Evolutionary conservation across 1,139 yeast genomes (phyloP).

Genomic region (Yamadazyma epiphylla): DNA sequence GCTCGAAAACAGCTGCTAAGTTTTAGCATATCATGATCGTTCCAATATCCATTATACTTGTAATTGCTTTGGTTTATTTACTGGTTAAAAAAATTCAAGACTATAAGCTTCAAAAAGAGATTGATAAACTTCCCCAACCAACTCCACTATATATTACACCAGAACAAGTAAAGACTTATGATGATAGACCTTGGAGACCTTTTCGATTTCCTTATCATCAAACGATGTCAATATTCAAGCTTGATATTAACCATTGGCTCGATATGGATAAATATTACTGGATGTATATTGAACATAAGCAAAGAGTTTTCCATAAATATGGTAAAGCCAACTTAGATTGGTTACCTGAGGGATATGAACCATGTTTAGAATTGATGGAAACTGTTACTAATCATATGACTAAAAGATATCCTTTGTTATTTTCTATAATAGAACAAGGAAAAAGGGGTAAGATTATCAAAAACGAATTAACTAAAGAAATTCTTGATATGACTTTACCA

Average conservation of each 20-base stretch:
- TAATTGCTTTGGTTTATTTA: too few relatives aligned
- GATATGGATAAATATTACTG: constrained; percentile 76
- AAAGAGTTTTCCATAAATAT: constrained; percentile 51
- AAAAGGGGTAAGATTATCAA: constrained; percentile 38
- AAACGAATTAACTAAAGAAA: constrained; percentile 60
- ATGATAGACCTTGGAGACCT: constrained; percentile 79
- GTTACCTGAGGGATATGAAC: constrained; percentile 65
- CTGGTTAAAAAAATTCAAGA: too few relatives aligned
- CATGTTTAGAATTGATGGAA: constrained; percentile 62
- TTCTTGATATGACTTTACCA: constrained; percentile 56
- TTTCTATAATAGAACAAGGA: constrained; percentile 45
- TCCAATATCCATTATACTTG: too few relatives aligned
- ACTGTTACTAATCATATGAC: constrained; percentile 57
- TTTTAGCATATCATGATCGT: too few relatives aligned
- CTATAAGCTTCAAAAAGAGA: constrained; percentile 4
- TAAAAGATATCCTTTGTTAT: constrained; percentile 58
- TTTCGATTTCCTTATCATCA: constrained; percentile 80
- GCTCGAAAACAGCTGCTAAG: too few relatives aligned
- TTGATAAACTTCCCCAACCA: constrained; percentile 37
- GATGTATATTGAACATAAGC: constrained; percentile 61
- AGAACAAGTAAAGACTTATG: constrained; percentile 60
- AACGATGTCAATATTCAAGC: constrained; percentile 69
- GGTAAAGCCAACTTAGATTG: constrained; percentile 63
- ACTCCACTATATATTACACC: constrained; percentile 64
- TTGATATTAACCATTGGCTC: constrained; percentile 71